Percentiles rank a stretch among this genome's conserved stretches.
These are phyloP conservation scores for Mucor piriformis DNA, from an alignment of 371 early-diverging fungal species.

Conservation along the genomic window DNA sequence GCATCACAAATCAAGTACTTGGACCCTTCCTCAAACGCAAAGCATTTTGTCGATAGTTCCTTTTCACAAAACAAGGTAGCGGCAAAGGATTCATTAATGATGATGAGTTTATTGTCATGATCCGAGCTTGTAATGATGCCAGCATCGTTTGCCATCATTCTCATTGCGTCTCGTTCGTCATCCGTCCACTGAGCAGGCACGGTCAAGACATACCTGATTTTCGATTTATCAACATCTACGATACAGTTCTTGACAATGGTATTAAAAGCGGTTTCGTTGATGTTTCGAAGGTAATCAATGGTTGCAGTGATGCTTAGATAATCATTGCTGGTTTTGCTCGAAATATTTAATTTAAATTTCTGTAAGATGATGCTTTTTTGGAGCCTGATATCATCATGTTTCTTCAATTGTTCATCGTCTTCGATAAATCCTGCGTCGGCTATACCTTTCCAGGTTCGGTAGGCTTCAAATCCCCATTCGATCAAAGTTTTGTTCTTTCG, in stretches of 20 bases:
- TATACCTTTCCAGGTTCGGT: background rate
- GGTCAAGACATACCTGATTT: slow-evolving; percentile 28
- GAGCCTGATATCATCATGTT: no score
- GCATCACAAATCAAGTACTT: slow-evolving; percentile 17
- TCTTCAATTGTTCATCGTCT: background rate
- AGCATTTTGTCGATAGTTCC: background rate
- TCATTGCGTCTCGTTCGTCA: slow-evolving; percentile 41
- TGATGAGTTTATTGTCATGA: slow-evolving; percentile 40
- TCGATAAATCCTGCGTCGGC: background rate
- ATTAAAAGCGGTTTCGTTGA: slow-evolving; percentile 4
- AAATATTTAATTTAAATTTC: slow-evolving; percentile 10
- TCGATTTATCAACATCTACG: background rate
- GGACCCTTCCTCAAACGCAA: background rate
- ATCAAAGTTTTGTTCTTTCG: background rate
- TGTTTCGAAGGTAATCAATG: slow-evolving; percentile 8
- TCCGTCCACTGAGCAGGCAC: slow-evolving; percentile 54
- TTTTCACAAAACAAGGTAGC: slow-evolving; percentile 49
- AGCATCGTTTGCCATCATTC: slow-evolving; percentile 42
- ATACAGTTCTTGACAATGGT: background rate
- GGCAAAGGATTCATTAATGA: slow-evolving; percentile 49
- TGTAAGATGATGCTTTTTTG: background rate
- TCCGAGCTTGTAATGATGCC: slow-evolving; percentile 43
- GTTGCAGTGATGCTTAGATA: slow-evolving; percentile 3
- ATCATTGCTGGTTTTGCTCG: background rate
- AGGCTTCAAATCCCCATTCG: slow-evolving; percentile 1